Conservation (phyloP, 176 grass and related monocot genomes). For the Rhynchospora tenuis region DNA sequence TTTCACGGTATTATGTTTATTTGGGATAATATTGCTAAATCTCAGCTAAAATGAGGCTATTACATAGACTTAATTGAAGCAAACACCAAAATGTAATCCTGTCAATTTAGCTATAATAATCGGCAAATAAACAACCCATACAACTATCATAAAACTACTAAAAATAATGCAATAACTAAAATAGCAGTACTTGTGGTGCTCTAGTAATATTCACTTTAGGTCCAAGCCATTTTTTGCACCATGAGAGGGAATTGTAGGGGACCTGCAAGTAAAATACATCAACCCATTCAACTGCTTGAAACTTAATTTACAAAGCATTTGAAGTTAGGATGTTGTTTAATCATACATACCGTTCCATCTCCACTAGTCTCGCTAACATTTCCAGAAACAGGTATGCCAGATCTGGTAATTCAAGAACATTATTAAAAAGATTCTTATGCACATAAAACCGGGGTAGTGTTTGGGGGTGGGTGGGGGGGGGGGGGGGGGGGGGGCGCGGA, state of each 20-base stretch:
- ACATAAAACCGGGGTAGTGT: background rate
- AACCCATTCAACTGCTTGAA: background rate
- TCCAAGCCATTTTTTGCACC: conserved; percentile 96
- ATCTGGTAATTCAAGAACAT: conserved; percentile 57
- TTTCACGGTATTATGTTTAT: background rate
- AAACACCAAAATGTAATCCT: background rate
- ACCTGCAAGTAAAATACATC: conserved; percentile 48
- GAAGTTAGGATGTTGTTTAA: conserved; percentile 20
- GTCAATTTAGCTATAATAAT: conserved; percentile 6
- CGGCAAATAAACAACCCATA: background rate
- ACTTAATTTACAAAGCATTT: background rate
- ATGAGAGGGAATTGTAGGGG: conserved; percentile 91
- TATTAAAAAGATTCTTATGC: conserved; percentile 18
- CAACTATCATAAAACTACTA: background rate
- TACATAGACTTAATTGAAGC: background rate
- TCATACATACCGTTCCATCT: conserved; percentile 79
- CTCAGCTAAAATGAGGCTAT: background rate
- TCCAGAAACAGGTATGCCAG: conserved; percentile 82
- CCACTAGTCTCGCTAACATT: conserved; percentile 64
- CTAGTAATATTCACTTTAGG: conserved; percentile 97
- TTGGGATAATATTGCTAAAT: background rate
- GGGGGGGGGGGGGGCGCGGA: background rate
- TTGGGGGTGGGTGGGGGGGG: background rate
- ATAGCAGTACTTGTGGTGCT: conserved; percentile 62
- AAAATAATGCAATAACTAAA: background rate